These are phyloP conservation scores for Cyathus striatus DNA, from an alignment of 768 basidiomycete species.

Conservation along the genomic window DNA sequence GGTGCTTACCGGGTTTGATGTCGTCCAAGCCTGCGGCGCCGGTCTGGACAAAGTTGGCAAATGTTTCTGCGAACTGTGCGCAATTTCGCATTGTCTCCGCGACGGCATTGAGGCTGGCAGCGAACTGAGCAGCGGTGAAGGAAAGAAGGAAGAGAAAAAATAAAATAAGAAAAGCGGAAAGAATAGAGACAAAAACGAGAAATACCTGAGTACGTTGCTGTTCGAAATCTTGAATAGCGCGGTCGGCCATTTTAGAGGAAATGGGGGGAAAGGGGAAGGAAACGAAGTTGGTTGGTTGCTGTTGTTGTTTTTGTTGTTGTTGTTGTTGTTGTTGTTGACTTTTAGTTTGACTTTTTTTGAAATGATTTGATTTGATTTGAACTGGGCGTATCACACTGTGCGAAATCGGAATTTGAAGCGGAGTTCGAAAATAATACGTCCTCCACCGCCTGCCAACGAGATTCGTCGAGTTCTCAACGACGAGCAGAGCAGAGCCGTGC, in stretches of 20 bases:
- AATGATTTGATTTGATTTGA: constrained; percentile 15
- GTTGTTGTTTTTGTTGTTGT: constrained; percentile 25
- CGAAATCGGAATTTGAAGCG: constrained; percentile 29
- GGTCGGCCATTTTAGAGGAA: constrained; percentile 17
- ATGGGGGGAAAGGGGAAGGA: constrained; percentile 2
- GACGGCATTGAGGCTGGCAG: constrained; percentile 45
- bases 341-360: constrained; percentile 10
- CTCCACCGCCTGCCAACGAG: neutral
- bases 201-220: constrained; percentile 28
- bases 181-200: constrained; percentile 3
- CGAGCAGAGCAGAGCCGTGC: neutral
- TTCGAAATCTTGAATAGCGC: constrained; percentile 20
- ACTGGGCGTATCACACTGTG: constrained; percentile 22
- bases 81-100: constrained; percentile 62
- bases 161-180: too few species aligned
- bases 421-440: constrained; percentile 8
- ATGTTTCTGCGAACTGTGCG: constrained; percentile 55
- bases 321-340: constrained; percentile 9
- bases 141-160: too few species aligned
- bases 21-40: constrained; percentile 20
- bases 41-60: constrained; percentile 44
- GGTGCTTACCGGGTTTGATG: constrained; percentile 8
- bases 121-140: constrained; percentile 38
- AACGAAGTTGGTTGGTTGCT: neutral
- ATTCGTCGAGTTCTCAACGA: neutral